phyloP scores from a whole-genome alignment of 371 early-diverging fungal genomes.

The Saksenaea oblongispora region DNA sequence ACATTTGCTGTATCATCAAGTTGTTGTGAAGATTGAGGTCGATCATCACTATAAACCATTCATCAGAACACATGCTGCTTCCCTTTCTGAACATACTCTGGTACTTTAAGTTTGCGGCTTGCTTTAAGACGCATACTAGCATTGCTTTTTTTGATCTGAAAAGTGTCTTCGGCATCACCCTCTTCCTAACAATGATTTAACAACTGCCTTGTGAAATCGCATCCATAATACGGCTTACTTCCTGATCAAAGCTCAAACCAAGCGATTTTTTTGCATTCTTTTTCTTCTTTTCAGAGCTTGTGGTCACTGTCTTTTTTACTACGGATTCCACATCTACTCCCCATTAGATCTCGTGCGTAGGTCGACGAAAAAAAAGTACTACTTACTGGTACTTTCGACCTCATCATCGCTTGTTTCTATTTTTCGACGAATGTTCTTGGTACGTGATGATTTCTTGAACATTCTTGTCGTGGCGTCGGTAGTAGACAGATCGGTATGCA shows the following conservation, averaged over 20 bases:
- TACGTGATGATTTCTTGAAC: constrained; percentile 44
- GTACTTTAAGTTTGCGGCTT: constrained; percentile 19
- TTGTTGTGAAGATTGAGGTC: neutral
- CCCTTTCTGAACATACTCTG: constrained; percentile 15
- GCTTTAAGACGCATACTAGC: constrained; percentile 19
- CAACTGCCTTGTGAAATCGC: neutral
- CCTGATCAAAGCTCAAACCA: constrained; percentile 38
- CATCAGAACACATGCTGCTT: neutral
- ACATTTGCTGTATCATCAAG: constrained; percentile 2
- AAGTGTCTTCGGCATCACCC: constrained; percentile 24
- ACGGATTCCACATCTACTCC: constrained; percentile 8
- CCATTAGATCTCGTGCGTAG: neutral
- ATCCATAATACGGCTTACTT: constrained; percentile 11
- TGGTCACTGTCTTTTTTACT: constrained; percentile 24
- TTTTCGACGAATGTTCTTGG: constrained; percentile 46
- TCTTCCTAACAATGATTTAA: constrained; percentile 16
- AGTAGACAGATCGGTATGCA: neutral
- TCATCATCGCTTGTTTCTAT: constrained; percentile 38
- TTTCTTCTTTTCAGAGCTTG: constrained; percentile 31
- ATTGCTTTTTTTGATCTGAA: constrained; percentile 39
- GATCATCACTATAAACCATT: too few relatives aligned
- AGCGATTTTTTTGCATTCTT: constrained; percentile 27
- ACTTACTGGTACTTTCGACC: neutral
- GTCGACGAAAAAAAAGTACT: neutral
- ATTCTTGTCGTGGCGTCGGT: constrained; percentile 12